A percentile compares a stretch with the other conserved stretches of the same genome.
Evolutionary conservation across 2,329 filamentous ascomycete species (phyloP).

Genomic region (Magnaporthiopsis incrustans): DNA sequence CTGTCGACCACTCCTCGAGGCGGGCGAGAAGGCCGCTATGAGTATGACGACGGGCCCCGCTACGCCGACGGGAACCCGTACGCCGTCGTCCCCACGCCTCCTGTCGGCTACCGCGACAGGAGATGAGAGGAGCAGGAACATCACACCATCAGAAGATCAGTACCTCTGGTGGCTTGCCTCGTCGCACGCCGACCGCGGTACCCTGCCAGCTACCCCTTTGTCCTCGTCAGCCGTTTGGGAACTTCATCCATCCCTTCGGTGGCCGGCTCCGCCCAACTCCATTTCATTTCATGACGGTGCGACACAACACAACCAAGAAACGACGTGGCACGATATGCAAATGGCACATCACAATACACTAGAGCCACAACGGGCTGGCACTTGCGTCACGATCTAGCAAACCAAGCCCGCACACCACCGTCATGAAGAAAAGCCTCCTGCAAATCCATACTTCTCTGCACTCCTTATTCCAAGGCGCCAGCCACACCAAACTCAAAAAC

Average conservation of each 20-base stretch:
- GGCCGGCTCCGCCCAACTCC: background rate
- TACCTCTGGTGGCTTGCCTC: background rate
- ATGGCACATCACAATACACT: background rate
- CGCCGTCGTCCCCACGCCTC: constrained; percentile 33
- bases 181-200: background rate
- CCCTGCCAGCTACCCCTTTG: background rate
- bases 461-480: background rate
- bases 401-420: background rate
- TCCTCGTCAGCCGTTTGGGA: background rate
- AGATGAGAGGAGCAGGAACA: constrained; percentile 18
- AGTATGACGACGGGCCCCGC: constrained; percentile 34
- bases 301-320: background rate
- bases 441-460: background rate
- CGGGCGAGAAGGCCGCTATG: constrained; percentile 17
- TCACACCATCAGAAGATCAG: background rate
- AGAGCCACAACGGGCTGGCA: background rate
- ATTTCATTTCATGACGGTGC: background rate
- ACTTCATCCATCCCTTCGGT: too few relatives aligned
- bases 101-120: constrained; percentile 28
- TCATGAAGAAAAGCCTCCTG: background rate
- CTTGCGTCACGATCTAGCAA: background rate
- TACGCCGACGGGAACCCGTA: constrained; percentile 42
- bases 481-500: background rate
- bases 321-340: background rate
- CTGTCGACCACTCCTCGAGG: constrained; percentile 30